phyloP scores from a whole-genome alignment of 2,329 filamentous ascomycete genomes.

The Colletotrichum chlorophyti region DNA sequence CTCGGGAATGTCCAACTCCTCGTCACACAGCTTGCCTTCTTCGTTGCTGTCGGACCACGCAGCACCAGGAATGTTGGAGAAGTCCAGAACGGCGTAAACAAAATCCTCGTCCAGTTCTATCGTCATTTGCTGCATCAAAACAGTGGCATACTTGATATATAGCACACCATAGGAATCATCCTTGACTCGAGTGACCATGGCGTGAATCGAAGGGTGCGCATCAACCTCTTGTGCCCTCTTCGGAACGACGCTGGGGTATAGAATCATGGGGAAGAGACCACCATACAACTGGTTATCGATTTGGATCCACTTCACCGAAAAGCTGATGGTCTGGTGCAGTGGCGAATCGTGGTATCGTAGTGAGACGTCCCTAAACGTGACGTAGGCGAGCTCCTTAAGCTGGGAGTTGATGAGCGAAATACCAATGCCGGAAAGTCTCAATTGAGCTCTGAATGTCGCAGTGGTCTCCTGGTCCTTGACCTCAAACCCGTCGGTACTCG shows the following conservation, averaged over 20 bases:
- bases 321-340: constrained; percentile 88
- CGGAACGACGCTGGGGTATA: constrained; percentile 97
- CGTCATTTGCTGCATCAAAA: constrained; percentile 97
- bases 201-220: constrained; percentile 91
- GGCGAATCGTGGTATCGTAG: constrained; percentile 93
- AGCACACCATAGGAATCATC: constrained; percentile 97
- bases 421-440: constrained; percentile 88
- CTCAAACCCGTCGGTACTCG: constrained; percentile 77
- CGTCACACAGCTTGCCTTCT: constrained; percentile 87
- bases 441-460: constrained; percentile 86
- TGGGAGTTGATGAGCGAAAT: constrained; percentile 94
- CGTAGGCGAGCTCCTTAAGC: constrained; percentile 88
- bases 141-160: constrained; percentile 97
- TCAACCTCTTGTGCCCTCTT: constrained; percentile 98
- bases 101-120: constrained; percentile 98
- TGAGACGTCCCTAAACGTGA: constrained; percentile 91
- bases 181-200: constrained; percentile 92
- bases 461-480: constrained; percentile 91
- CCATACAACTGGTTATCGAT: constrained; percentile 99
- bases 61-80: constrained; percentile 89
- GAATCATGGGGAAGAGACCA: constrained; percentile 94
- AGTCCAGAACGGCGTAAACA: constrained; percentile 94
- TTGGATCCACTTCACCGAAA: constrained; percentile 98
- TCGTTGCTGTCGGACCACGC: constrained; percentile 81
- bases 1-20: constrained; percentile 89